These are phyloP conservation scores for Amanita exitialis DNA, from an alignment of 768 basidiomycete genomes.

Conservation along the genomic window DNA sequence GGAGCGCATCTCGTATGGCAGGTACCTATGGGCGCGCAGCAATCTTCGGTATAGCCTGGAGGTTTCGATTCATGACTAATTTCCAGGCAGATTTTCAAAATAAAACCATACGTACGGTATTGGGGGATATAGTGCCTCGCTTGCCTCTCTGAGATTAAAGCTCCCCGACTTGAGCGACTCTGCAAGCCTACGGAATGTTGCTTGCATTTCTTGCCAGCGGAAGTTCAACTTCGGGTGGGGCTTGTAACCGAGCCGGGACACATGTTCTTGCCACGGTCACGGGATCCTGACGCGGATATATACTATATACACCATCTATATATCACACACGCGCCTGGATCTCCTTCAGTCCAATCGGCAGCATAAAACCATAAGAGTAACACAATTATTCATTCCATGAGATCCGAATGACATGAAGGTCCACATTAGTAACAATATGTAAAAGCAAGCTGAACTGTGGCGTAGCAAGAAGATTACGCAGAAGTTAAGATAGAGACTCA, in stretches of 20 bases:
- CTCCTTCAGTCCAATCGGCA: no score
- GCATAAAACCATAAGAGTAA: background rate
- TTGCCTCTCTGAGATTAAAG: constrained; percentile 51
- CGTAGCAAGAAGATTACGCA: background rate
- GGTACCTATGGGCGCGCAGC: constrained; percentile 64
- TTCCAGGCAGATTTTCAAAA: background rate
- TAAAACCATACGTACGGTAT: constrained; percentile 48
- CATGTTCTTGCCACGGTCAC: no score
- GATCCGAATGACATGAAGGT: background rate
- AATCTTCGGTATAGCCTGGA: constrained; percentile 63
- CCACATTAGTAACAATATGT: constrained; percentile 3
- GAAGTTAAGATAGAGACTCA: background rate
- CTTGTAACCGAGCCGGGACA: background rate
- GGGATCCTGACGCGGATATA: no score
- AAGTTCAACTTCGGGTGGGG: background rate
- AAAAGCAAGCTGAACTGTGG: background rate
- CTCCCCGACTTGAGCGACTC: constrained; percentile 47
- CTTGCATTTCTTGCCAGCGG: constrained; percentile 25
- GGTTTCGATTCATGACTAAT: background rate
- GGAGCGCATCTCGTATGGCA: constrained; percentile 73
- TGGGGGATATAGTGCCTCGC: constrained; percentile 68
- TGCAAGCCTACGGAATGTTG: constrained; percentile 36
- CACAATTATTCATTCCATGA: background rate
- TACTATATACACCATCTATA: no score
- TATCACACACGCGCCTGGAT: no score